phyloP scores from a whole-genome alignment of 768 basidiomycete genomes.

The Psilocybe subaeruginosa region DNA sequence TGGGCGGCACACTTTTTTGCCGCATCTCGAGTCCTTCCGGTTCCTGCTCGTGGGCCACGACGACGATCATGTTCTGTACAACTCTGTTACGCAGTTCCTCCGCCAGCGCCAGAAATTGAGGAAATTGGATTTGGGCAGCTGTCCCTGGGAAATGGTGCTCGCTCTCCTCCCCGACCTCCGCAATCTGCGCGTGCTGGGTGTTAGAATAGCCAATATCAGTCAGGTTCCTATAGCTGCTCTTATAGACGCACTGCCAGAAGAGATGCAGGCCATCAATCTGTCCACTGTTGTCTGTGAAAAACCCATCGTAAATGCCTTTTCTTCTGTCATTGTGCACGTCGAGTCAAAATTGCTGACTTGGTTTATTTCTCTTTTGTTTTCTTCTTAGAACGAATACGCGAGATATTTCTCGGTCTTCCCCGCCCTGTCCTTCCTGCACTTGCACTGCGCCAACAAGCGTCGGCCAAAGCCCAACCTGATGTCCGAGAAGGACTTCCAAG shows the following conservation, averaged over 20 bases:
- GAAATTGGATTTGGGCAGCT: constrained; percentile 63
- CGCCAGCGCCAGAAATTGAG: constrained; percentile 49
- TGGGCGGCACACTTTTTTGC: constrained; percentile 60
- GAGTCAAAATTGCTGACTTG: too few species aligned
- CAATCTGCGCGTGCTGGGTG: constrained; percentile 58
- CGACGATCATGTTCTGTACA: constrained; percentile 54
- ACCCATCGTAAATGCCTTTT: constrained; percentile 43
- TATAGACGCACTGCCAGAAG: constrained; percentile 41
- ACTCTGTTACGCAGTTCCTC: constrained; percentile 57
- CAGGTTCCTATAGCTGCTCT: constrained; percentile 39
- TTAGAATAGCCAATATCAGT: constrained; percentile 55
- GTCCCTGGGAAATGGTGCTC: constrained; percentile 65
- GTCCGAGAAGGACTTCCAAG: constrained; percentile 60
- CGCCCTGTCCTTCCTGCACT: constrained; percentile 61
- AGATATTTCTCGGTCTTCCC: constrained; percentile 47
- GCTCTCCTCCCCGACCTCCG: constrained; percentile 53
- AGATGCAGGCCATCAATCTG: constrained; percentile 58
- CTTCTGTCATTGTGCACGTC: not conserved
- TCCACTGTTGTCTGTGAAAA: constrained; percentile 52
- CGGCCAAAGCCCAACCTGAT: constrained; percentile 60
- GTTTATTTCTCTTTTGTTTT: not conserved
- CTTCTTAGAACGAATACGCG: constrained; percentile 55
- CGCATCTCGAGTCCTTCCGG: constrained; percentile 63
- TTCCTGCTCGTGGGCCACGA: constrained; percentile 69
- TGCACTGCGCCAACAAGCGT: constrained; percentile 47